These are phyloP conservation scores for Rachicladosporium sp. DNA, from an alignment of 2,329 filamentous ascomycete genomes.

Conservation along the genomic window DNA sequence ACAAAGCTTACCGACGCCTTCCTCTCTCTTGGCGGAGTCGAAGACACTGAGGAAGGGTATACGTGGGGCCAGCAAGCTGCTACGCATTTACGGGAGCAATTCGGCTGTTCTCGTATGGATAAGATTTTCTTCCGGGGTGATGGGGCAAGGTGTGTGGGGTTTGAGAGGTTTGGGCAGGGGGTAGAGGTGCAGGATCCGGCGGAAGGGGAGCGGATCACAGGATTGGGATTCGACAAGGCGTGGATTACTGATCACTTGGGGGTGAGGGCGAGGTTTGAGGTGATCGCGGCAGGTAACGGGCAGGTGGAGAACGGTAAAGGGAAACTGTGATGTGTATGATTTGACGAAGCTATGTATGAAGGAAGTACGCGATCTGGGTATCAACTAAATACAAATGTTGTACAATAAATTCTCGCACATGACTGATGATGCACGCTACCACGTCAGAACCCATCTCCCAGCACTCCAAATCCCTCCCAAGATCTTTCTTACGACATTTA, in stretches of 20 bases:
- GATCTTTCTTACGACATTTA: slow-evolving; percentile 49
- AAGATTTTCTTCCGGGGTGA: slow-evolving; percentile 39
- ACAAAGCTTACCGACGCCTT: slow-evolving; percentile 42
- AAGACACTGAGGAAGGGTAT: slow-evolving; percentile 40
- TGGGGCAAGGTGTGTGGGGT: slow-evolving; percentile 16
- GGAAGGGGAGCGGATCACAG: slow-evolving; percentile 19
- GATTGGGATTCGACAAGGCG: slow-evolving; percentile 26
- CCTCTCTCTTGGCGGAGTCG: slow-evolving; percentile 38
- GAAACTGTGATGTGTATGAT: no score
- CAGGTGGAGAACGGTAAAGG: no score
- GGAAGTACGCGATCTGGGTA: no score
- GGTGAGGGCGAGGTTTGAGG: slow-evolving; percentile 24
- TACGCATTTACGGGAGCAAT: slow-evolving; percentile 28
- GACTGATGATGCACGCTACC: neutral
- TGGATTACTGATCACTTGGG: slow-evolving; percentile 43
- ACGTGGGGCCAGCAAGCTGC: slow-evolving; percentile 47
- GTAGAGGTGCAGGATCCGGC: slow-evolving; percentile 28
- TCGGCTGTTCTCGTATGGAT: slow-evolving; percentile 43
- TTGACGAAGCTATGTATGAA: no score
- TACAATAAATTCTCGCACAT: neutral
- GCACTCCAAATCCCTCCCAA: slow-evolving; percentile 47
- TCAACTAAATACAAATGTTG: neutral
- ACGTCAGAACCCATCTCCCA: slow-evolving; percentile 54
- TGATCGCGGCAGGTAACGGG: neutral
- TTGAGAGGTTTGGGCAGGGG: slow-evolving; percentile 38